Base-by-base conservation (phyloP, 805 yeast species). In the Blastobotrys chiropterorum region DNA sequence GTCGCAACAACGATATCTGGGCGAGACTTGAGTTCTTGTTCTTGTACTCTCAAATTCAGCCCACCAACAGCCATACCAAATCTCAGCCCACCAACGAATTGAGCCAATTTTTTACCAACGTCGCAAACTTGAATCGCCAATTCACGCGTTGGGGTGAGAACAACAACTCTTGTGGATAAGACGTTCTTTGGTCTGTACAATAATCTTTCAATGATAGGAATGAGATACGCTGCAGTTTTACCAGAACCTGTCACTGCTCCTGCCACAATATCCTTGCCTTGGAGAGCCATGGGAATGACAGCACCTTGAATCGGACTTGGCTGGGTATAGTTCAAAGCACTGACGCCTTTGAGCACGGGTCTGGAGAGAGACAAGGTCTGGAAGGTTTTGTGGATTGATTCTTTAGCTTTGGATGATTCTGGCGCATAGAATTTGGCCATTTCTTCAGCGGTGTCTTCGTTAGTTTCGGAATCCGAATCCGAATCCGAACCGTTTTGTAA, bases 241-340 rank as follows among this genome's bases (percentile, higher is more conserved):
- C 99, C 99, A 17, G 98, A 92, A 73, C 99, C 99, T 3, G 99
- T 94, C 20, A 88, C 96, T 38, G 99, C 99, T 75, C 98, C 98
- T 15, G 98, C 99, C 62, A 94, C 97, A 48, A 94, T 82, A 70
- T 94, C 99, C 65, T 88, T 92, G 62, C 99, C 99, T 56, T 87
- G 67, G 41, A 94, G 74, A 1, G 97, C 96, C 52, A 92, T 82
- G 13, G 99, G 99, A 56, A 94, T 90, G 6, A 95, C 81, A 0
- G 97, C 86, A 55, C 90, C 76, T 73, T 94, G 99, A 72, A 94
- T 88, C 13, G 97, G 96, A 0, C 97, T 86, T 5, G 99, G 99
- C 47, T 78, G 79, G n/a, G 81, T 65, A 67, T 90, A 94, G 4
- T 95, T 95, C 39, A 94, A 73, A 31, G 82, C 82, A 13, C 86